phyloP scores from a whole-genome alignment of 371 early-diverging fungal genomes.

The Phascolomyces articulosus region DNA sequence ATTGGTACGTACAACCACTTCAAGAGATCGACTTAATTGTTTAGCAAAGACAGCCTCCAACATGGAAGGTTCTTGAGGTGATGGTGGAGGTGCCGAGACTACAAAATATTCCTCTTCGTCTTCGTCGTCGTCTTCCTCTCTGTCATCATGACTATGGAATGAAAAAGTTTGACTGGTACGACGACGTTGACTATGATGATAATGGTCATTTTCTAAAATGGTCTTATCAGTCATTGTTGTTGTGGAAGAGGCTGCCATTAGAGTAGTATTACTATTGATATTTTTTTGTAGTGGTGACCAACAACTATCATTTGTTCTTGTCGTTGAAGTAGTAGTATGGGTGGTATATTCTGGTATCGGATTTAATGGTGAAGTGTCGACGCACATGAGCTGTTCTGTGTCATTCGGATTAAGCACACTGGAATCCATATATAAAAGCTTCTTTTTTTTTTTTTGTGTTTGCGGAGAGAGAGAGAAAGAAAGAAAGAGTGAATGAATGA shows the following conservation, averaged over 20 bases:
- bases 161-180: not conserved
- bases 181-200: not conserved
- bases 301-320: not conserved
- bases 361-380: constrained; percentile 4
- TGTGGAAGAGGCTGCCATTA: no score
- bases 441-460: not conserved
- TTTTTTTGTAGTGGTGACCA: not conserved
- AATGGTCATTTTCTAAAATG: not conserved
- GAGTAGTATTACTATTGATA: not conserved
- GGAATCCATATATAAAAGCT: constrained; percentile 10
- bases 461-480: no score
- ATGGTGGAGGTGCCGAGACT: constrained; percentile 21
- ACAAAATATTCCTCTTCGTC: constrained; percentile 16
- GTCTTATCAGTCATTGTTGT: not conserved
- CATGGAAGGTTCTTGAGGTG: constrained; percentile 24
- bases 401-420: constrained; percentile 10
- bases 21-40: constrained; percentile 15
- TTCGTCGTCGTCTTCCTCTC: constrained; percentile 1
- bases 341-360: not conserved
- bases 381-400: constrained; percentile 3
- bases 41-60: constrained; percentile 21
- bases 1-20: constrained; percentile 11
- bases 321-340: not conserved
- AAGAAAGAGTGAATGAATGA: not conserved
- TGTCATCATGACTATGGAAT: not conserved